Evolutionary conservation across 2,329 filamentous ascomycete genomes (phyloP).

Genomic region (Cladosporium sp.): DNA sequence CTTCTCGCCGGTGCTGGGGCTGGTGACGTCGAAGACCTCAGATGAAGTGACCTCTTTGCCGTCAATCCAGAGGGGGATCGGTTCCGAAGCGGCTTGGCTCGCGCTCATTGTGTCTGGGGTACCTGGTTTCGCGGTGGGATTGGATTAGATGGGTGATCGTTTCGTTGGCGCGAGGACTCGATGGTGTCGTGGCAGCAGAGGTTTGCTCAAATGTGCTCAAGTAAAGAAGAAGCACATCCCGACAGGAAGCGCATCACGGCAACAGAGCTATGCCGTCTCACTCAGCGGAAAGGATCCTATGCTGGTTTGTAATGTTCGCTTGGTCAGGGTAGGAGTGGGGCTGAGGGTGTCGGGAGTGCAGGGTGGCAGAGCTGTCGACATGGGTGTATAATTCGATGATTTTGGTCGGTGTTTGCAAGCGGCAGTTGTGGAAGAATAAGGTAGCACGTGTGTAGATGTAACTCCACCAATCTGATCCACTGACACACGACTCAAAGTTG

Average conservation of each 20-base stretch:
- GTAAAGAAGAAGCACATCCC: too few species aligned
- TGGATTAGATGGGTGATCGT: background rate
- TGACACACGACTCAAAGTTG: too few species aligned
- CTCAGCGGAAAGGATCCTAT: too few species aligned
- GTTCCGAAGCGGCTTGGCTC: slow-evolving; percentile 7
- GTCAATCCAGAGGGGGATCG: slow-evolving; percentile 45
- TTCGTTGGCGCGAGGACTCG: background rate
- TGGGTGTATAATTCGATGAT: too few species aligned
- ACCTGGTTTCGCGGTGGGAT: background rate
- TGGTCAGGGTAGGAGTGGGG: too few species aligned
- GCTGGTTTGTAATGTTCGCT: slow-evolving; percentile 1
- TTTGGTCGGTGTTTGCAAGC: background rate
- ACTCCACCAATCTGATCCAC: too few species aligned
- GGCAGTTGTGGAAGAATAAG: background rate
- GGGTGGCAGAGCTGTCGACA: background rate
- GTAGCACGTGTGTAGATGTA: too few species aligned
- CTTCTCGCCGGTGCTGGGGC: slow-evolving; percentile 51
- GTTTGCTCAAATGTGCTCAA: too few species aligned
- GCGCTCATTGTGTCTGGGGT: background rate
- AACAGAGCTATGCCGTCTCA: too few species aligned
- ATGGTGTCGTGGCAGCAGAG: too few species aligned
- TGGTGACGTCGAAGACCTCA: slow-evolving; percentile 53
- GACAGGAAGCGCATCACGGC: too few species aligned
- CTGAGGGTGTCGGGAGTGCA: background rate
- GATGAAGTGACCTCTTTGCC: slow-evolving; percentile 45